Conservation (phyloP, 345 rosid species). For the Euphorbia pulcherrima region DNA sequence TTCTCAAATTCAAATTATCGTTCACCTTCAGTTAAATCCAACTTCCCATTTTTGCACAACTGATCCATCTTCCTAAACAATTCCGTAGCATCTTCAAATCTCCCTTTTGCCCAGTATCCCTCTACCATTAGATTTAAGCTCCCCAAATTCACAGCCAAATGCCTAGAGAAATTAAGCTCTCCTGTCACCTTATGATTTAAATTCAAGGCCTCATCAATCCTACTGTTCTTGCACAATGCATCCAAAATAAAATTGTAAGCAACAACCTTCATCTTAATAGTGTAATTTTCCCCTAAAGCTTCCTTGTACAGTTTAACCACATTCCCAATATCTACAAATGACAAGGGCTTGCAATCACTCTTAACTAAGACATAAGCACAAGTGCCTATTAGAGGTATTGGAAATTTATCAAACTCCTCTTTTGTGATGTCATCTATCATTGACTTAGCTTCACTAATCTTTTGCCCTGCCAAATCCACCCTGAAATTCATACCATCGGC, state of each 20-base stretch:
- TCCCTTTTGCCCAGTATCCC: conserved; percentile 65
- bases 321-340: too few relatives aligned
- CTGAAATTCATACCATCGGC: too few relatives aligned
- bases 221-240: conserved; percentile 63
- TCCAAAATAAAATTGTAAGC: conserved; percentile 70
- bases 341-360: too few relatives aligned
- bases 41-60: conserved; percentile 54
- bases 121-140: conserved; percentile 79
- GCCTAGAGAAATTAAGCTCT: conserved; percentile 63
- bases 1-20: too few relatives aligned
- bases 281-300: conserved; percentile 46
- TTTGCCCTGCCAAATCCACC: too few relatives aligned
- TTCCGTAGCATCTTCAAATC: conserved; percentile 61
- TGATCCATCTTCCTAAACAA: conserved; percentile 74
- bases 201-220: conserved; percentile 64
- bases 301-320: conserved; percentile 61
- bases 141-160: conserved; percentile 65
- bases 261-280: conserved; percentile 57
- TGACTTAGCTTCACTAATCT: too few relatives aligned
- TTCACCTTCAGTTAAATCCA: conserved; percentile 70
- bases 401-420: too few relatives aligned
- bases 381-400: too few relatives aligned
- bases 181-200: conserved; percentile 59
- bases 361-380: too few relatives aligned
- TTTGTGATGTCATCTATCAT: too few relatives aligned